These are phyloP conservation scores for Hyaloscypha finlandica DNA, from an alignment of 495 filamentous ascomycete species.

Conservation along the genomic window DNA sequence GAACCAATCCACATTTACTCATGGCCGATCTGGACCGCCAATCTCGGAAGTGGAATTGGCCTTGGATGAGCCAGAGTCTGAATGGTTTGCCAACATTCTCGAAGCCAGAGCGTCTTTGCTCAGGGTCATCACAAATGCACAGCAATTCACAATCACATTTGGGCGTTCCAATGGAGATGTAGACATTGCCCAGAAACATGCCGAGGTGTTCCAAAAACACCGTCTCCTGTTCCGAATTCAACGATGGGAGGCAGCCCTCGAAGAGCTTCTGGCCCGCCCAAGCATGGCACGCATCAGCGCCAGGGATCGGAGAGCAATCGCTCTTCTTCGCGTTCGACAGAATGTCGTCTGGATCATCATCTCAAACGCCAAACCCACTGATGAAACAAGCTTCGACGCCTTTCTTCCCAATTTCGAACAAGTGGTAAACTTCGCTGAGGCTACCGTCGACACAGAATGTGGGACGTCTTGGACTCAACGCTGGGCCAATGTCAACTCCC, in stretches of 20 bases:
- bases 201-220: neutral
- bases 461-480: neutral
- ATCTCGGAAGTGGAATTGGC: neutral
- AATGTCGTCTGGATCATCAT: neutral
- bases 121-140: neutral
- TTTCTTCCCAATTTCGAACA: constrained; percentile 1
- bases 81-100: neutral
- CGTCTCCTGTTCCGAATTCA: neutral
- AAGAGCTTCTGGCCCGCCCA: neutral
- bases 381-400: constrained; percentile 7
- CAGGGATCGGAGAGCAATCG: neutral
- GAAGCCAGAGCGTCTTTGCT: neutral
- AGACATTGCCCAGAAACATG: neutral
- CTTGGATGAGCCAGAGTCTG: neutral
- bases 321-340: neutral
- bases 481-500: constrained; percentile 3
- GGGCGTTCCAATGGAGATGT: neutral
- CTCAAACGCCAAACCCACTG: neutral
- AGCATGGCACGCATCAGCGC: neutral
- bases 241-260: neutral
- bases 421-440: neutral
- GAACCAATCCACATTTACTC: neutral
- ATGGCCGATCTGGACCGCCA: neutral
- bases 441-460: neutral
- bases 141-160: neutral